Conservation (phyloP, 257 asterid genomes). For the Handroanthus guayacan region DNA sequence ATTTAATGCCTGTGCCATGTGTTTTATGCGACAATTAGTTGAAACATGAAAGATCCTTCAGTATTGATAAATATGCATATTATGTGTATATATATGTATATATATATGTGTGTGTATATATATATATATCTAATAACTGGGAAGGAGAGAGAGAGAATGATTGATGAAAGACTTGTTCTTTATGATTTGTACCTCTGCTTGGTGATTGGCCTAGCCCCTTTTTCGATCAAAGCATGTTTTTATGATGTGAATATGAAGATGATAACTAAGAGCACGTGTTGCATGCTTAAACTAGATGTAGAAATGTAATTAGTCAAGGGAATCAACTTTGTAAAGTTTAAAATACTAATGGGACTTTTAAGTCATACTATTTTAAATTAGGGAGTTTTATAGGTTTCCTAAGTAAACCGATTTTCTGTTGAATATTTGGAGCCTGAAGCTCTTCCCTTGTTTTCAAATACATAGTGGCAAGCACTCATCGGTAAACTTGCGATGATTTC, state of each 20-base stretch:
- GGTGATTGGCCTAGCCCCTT: neutral
- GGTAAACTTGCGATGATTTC: conserved; percentile 2
- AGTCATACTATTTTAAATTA: neutral
- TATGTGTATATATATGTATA: too few species aligned
- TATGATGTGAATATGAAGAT: neutral
- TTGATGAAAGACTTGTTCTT: conserved; percentile 12
- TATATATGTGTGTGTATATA: neutral
- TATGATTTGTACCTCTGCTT: conserved; percentile 24
- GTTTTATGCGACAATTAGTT: conserved; percentile 24
- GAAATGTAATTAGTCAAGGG: neutral
- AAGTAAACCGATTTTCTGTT: neutral
- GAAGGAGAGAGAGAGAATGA: conserved; percentile 13
- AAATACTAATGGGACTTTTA: neutral
- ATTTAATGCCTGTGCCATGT: conserved; percentile 23
- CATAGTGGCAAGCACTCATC: conserved; percentile 8
- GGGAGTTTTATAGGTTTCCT: conserved; percentile 19
- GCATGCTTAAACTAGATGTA: conserved; percentile 2
- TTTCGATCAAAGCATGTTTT: conserved; percentile 8
- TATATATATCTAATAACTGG: neutral
- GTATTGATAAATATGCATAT: neutral
- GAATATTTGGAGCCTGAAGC: neutral
- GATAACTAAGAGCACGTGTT: neutral
- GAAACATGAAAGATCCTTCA: conserved; percentile 4
- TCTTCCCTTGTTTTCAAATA: neutral
- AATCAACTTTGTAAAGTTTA: neutral